Conservation (phyloP, 169 alveolate species). For the Plasmodium gonderi region DNA sequence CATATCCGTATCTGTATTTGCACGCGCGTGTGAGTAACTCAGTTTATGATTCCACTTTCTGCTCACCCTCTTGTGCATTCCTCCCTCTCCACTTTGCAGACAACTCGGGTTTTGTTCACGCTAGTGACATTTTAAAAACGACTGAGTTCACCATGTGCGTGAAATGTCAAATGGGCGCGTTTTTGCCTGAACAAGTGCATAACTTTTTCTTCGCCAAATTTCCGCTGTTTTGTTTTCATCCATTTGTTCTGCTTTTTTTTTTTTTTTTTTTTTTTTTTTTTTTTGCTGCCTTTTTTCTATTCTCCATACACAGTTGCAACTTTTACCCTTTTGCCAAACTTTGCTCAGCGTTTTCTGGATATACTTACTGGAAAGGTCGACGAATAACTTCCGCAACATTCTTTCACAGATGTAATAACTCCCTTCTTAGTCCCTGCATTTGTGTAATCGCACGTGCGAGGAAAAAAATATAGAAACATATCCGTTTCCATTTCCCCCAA, state of each 20-base stretch:
- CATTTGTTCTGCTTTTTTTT: not conserved
- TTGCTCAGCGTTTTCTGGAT: constrained; percentile 56
- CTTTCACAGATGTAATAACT: constrained; percentile 46
- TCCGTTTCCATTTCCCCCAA: no score
- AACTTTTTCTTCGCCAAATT: not conserved
- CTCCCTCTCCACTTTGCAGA: not conserved
- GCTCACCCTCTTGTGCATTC: not conserved
- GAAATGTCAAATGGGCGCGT: not conserved
- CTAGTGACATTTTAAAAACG: constrained; percentile 34
- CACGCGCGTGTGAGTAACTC: no score
- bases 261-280: not conserved
- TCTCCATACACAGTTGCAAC: not conserved
- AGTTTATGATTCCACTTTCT: not conserved
- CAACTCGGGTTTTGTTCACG: constrained; percentile 53
- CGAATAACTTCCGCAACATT: constrained; percentile 55
- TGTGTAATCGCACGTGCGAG: no score
- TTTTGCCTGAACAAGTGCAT: not conserved
- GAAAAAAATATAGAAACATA: no score
- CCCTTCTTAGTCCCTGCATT: not conserved
- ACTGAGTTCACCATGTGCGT: constrained; percentile 55
- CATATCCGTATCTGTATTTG: no score
- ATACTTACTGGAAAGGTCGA: constrained; percentile 41
- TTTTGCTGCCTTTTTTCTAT: not conserved
- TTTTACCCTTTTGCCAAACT: not conserved
- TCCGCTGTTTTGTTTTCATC: not conserved